phyloP scores from a whole-genome alignment of 78 protist species.

The Tieghemostelium lacteum region DNA sequence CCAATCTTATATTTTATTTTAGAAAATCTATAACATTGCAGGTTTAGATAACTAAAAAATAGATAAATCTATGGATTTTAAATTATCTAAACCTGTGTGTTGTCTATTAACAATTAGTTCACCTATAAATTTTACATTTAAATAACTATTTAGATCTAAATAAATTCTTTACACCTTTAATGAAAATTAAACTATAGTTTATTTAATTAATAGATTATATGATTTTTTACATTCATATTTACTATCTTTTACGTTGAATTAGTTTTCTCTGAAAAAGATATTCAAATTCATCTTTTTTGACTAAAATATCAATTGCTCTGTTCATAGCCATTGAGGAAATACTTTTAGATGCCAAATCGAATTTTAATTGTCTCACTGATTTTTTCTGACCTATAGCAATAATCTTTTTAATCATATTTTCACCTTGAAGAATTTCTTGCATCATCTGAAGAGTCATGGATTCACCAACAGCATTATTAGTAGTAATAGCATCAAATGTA shows the following conservation, averaged over 20 bases:
- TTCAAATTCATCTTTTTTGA: slow-evolving; percentile 81
- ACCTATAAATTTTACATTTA: too few relatives aligned
- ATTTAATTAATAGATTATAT: too few relatives aligned
- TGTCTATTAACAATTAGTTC: too few relatives aligned
- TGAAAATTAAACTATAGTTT: too few relatives aligned
- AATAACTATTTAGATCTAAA: too few relatives aligned
- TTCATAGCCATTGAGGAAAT: slow-evolving; percentile 24
- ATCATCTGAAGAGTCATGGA: slow-evolving; percentile 34
- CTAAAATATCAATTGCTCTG: slow-evolving; percentile 68
- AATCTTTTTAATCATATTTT: slow-evolving; percentile 30
- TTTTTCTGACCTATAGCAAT: slow-evolving; percentile 68
- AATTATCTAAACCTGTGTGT: too few relatives aligned
- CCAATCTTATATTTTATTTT: too few relatives aligned
- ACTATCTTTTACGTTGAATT: slow-evolving; percentile 35
- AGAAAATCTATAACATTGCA: too few relatives aligned
- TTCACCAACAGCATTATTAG: slow-evolving; percentile 19
- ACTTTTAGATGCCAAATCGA: not conserved
- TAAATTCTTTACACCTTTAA: too few relatives aligned
- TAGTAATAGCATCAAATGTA: slow-evolving; percentile 83
- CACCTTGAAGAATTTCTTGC: slow-evolving; percentile 54
- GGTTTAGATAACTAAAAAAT: too few relatives aligned
- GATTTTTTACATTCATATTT: too few relatives aligned
- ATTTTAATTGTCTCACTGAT: not conserved
- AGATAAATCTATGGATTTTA: too few relatives aligned
- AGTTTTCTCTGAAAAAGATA: slow-evolving; percentile 49